These are phyloP conservation scores for Ustilago cynodontis DNA, from an alignment of 1,284 basidiomycete genomes.

Conservation along the genomic window DNA sequence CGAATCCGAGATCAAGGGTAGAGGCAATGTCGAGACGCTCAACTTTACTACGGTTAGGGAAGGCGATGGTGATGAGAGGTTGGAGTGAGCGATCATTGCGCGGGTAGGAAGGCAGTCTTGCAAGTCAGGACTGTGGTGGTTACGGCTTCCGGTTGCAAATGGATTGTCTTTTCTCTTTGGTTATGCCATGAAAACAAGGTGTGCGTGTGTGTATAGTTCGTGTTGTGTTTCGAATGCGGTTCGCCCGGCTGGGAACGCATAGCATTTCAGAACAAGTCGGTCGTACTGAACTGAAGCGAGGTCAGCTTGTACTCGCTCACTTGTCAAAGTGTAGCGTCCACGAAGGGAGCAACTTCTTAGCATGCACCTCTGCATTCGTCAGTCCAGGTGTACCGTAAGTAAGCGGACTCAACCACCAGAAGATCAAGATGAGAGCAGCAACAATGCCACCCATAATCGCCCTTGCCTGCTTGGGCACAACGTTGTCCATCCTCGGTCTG, in stretches of 20 bases:
- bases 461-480: constrained; percentile 31
- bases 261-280: no score
- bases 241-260: background rate
- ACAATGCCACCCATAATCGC: constrained; percentile 22
- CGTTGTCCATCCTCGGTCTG: constrained; percentile 40
- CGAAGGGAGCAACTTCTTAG: constrained; percentile 47
- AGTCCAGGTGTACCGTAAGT: constrained; percentile 62
- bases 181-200: background rate
- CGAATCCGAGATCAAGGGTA: constrained; percentile 83
- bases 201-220: background rate
- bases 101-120: background rate
- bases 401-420: constrained; percentile 61
- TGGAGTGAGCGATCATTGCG: constrained; percentile 26
- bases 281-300: no score
- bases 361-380: constrained; percentile 41
- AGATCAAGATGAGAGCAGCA: constrained; percentile 44
- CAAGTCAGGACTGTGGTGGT: background rate
- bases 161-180: constrained; percentile 12
- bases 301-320: constrained; percentile 11
- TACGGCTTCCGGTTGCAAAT: background rate
- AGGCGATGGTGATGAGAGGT: constrained; percentile 60
- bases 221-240: background rate
- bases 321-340: constrained; percentile 65
- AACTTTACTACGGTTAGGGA: constrained; percentile 63
- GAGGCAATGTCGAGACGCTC: constrained; percentile 76